Evolutionary conservation across 371 early-diverging fungal species (phyloP), one percentile per base, ranked within the genome.

Genomic region (Mortierella sp.): DNA sequence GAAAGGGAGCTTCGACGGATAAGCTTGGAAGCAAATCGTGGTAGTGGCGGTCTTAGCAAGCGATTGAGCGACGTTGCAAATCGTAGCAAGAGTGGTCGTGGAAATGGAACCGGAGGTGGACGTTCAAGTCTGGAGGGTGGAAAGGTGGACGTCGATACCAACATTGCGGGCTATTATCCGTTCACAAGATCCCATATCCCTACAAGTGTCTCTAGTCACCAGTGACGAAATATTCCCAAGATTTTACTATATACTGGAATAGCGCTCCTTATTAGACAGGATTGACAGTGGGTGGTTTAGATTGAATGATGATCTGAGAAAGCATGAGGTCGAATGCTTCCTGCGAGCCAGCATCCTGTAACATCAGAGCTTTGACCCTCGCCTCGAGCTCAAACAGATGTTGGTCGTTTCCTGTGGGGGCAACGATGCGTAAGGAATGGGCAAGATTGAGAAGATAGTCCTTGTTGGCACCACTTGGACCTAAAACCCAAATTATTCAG

Each of bases 391-490:
- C 87, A 55, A 82, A 86, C 19, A 91, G 55, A 58, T 93, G 92
- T 39, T 82, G 83, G 49, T 91, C 93, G 3, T 72, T 65, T 13
- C 84, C 88, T 18, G 81, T 78, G 3, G 91, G 90, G 0, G 81
- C 83, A 13, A 88, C 84, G 55, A 79, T 72, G 12, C 92, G 83
- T 60, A 92, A 55, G 0, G 93, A 88, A 4, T 83, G 72, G 27
- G 90, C 89, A 9, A 94, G 71, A 52, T 92, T 91, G 19, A 91
- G 64, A 43, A 94, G 60, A 60, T 94, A 94, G 39, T 94, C 94
- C 19, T 81, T 84, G 60, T 94, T 94, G 62, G 88, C 85, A 3
- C 94, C 94, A 28, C 90, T 90, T 8, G 93, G 93, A 2, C 91
- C 89, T 87, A 61, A 14, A n/a, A 13, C 39, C 1, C 47, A 54